Evolutionary conservation across 768 basidiomycete genomes (phyloP).

Genomic region (Gloeophyllum trabeum): DNA sequence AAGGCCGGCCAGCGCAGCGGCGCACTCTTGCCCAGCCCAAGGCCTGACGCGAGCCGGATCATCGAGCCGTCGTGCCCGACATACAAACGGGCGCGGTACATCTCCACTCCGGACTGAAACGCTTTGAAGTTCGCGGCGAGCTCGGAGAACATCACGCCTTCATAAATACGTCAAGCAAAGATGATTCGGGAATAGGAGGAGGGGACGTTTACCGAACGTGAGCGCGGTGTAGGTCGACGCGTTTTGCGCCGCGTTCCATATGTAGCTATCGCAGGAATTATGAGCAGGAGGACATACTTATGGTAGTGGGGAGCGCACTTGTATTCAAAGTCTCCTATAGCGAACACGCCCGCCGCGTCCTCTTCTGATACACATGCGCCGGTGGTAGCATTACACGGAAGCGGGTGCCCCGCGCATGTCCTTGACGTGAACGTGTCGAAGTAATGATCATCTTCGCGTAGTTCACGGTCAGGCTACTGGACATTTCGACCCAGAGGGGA

Average conservation of each 20-base stretch:
- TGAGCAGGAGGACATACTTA: not conserved
- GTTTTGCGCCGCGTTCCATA: conserved; percentile 36
- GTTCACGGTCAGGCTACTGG: not conserved
- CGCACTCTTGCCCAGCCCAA: conserved; percentile 24
- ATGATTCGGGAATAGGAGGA: not conserved
- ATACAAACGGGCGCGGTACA: conserved; percentile 26
- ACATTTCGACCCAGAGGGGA: not conserved
- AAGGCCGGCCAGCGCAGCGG: conserved; percentile 35
- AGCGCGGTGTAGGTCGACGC: conserved; percentile 30
- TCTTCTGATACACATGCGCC: conserved; percentile 28
- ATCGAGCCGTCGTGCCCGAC: conserved; percentile 39
- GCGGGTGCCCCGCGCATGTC: conserved; percentile 30
- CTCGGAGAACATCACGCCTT: conserved; percentile 36
- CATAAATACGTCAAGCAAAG: not conserved
- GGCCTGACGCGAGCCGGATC: conserved; percentile 24
- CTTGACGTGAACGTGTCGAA: conserved; percentile 41
- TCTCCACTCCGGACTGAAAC: conserved; percentile 21
- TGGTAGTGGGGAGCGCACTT: conserved; percentile 16
- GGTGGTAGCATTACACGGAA: conserved; percentile 31
- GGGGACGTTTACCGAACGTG: conserved; percentile 25
- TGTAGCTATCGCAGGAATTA: conserved; percentile 23
- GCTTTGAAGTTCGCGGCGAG: conserved; percentile 26
- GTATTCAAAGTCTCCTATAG: conserved; percentile 28
- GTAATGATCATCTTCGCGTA: conserved; percentile 30
- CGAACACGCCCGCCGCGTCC: conserved; percentile 23